Evolutionary conservation across 208 protist genomes (phyloP), one percentile per base, ranked within the genome.

Genomic region (Leptomonas pyrrhocoris): DNA sequence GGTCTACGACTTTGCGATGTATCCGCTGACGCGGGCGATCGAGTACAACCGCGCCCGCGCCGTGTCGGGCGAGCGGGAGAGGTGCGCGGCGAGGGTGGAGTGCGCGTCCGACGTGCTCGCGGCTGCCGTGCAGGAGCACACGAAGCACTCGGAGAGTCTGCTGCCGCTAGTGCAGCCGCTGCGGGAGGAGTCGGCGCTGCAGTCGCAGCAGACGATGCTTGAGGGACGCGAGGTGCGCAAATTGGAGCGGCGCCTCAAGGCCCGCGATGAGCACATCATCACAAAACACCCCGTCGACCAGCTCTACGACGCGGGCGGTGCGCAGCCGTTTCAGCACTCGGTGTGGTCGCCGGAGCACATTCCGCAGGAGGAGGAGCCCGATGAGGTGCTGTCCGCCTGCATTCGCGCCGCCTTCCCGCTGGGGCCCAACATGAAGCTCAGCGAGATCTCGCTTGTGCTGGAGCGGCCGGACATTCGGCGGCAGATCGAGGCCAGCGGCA

Each of bases 241-340:
- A 65, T 62, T 90, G 16, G 86, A 93, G 75, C 77, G 80, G 11
- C 57, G 84, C n/a, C 59, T 94, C 9, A 69, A 83, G 48, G 72
- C 77, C 18, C 77, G 83, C 23, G 66, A 62, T 57, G 62, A 59
- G 76, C 61, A 68, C 25, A 60, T 76, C 8, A 70, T 71, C 45
- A 49, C 55, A 34, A 92, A 88, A 67, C 84, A 97, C 75, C 88
- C 84, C 19, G 81, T 97, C 23, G 93, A 96, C 68, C 36, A 57
- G 43, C 70, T 96, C 16, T 96, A 97, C 79, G 83, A 94, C 34
- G 86, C 87, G 19, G 93, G 90, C 40, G 93, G 93, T 13, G 86
- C 93, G 13, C 93, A 94, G 80, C 79, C 77, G 42, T 97, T 96
- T 68, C 65, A 88, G 72, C 93, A 96, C 80, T 63, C 78, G 48